Conservation (phyloP, 352 stramenopile species). For the Phytopythium vexans region DNA sequence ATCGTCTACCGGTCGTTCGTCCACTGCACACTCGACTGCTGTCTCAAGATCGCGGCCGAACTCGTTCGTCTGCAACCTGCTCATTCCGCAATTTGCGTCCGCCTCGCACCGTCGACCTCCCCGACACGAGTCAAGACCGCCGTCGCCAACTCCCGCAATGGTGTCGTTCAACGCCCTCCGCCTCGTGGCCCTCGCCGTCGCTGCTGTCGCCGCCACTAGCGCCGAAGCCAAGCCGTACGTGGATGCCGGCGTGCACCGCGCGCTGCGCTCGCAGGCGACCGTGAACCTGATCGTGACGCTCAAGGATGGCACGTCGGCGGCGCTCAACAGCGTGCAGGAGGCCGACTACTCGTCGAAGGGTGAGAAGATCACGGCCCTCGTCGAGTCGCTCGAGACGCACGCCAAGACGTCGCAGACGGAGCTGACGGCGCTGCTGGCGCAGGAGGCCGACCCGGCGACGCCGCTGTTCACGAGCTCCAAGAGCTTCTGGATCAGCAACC, state of each 20-base stretch:
- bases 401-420: slow-evolving; percentile 5
- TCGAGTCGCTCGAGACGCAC: slow-evolving; percentile 11
- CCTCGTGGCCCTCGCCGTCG: not conserved
- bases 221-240: slow-evolving; percentile 6
- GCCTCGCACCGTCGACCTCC: too few species aligned
- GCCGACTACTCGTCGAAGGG: slow-evolving; percentile 7
- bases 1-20: too few species aligned
- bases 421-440: slow-evolving; percentile 10
- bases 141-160: not conserved
- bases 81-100: too few species aligned
- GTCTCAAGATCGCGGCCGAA: too few species aligned
- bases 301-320: slow-evolving; percentile 7
- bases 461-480: slow-evolving; percentile 8
- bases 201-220: not conserved
- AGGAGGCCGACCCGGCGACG: slow-evolving; percentile 8
- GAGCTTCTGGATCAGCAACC: slow-evolving; percentile 23
- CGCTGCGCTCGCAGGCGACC: slow-evolving; percentile 10
- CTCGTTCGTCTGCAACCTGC: too few species aligned
- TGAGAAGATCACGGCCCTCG: slow-evolving; percentile 14
- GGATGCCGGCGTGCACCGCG: slow-evolving; percentile 15
- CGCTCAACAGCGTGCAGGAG: slow-evolving; percentile 6
- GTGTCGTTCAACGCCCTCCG: not conserved
- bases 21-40: too few species aligned
- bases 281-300: slow-evolving; percentile 29
- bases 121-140: too few species aligned